Evolutionary conservation across 495 filamentous ascomycete species (phyloP), one percentile per base, ranked within the genome.

Genomic region (Xanthoparmelia taractica): DNA sequence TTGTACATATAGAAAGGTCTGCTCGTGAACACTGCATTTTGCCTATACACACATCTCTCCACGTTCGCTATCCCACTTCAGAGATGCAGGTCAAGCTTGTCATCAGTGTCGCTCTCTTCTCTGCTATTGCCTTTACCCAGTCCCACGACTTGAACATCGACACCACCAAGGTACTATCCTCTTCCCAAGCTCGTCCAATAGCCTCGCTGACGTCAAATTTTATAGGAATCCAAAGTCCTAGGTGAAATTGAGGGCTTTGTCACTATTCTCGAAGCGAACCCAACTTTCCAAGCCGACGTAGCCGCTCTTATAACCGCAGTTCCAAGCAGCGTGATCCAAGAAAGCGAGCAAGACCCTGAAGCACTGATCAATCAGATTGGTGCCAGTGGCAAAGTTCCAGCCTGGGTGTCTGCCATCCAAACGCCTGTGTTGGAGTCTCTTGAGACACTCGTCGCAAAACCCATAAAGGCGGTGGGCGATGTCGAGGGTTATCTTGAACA

Each of bases 201-300:
- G 18, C n/a, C 23, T 52, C 18, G n/a, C 33, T 25, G 8, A 38
- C 29, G 8, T 40, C 37, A 47, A 57, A 2, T 2, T 8, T 2
- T 18, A 15, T 25, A 65, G 63, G 63, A 25, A 55, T 23, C 57
- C 18, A 65, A 55, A 54, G 36, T 65, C 23, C 13, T 41, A 8
- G 47, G 10, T 15, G 63, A 65, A 7, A 10, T 17, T 13, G 25
- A 38, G 4, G 40, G 41, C 47, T 65, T 60, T n/a, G 2, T 61
- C 12, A 56, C 63, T 36, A 57, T 58, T 27, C 43, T 60, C 38
- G 40, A 59, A 45, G 23, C 36, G 20, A 60, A 55, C 18, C 48
- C 63, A 25, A 47, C 57, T 25, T 60, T 65, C 63, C 63, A 65
- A n/a, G 60, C 45, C 20, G 63, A 65, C 34, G 15, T 65, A 4